Evolutionary conservation across 202 grass and related monocot species (phyloP).

Genomic region (Digitaria exilis): DNA sequence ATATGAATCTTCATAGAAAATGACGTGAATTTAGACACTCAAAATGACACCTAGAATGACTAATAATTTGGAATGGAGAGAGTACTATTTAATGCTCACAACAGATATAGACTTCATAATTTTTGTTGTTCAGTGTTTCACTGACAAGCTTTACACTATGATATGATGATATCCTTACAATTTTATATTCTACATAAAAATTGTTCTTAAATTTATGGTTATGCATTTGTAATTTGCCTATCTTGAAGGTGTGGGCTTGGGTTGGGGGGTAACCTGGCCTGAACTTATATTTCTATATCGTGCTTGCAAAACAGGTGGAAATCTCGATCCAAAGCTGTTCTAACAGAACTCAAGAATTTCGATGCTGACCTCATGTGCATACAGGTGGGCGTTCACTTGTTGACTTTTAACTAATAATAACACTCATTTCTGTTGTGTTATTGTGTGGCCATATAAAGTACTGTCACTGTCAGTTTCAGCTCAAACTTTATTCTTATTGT

Average conservation of each 20-base stretch:
- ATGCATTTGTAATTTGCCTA: not conserved
- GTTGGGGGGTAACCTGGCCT: not conserved
- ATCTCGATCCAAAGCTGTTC: slow-evolving; percentile 77
- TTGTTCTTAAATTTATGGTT: not conserved
- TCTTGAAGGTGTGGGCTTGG: not conserved
- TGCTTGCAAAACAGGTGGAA: slow-evolving; percentile 75
- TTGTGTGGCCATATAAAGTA: slow-evolving; percentile 5
- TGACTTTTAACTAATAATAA: slow-evolving; percentile 25
- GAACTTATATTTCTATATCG: slow-evolving; percentile 28
- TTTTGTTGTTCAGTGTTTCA: slow-evolving; percentile 1
- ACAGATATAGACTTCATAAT: not conserved
- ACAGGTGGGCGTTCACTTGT: slow-evolving; percentile 57
- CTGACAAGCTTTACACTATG: not conserved
- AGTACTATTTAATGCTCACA: not conserved
- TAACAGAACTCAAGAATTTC: slow-evolving; percentile 75
- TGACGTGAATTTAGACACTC: no score
- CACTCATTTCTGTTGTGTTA: not conserved
- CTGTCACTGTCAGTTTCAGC: not conserved
- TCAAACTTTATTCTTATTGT: slow-evolving; percentile 16
- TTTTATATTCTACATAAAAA: not conserved
- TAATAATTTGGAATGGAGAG: no score
- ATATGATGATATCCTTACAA: not conserved
- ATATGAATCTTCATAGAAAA: no score
- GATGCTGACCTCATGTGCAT: slow-evolving; percentile 82
- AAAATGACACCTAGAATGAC: no score